Evolutionary conservation across 1,284 basidiomycete species (phyloP), one percentile per base, ranked within the genome.

Genomic region (Malassezia arunalokei): DNA sequence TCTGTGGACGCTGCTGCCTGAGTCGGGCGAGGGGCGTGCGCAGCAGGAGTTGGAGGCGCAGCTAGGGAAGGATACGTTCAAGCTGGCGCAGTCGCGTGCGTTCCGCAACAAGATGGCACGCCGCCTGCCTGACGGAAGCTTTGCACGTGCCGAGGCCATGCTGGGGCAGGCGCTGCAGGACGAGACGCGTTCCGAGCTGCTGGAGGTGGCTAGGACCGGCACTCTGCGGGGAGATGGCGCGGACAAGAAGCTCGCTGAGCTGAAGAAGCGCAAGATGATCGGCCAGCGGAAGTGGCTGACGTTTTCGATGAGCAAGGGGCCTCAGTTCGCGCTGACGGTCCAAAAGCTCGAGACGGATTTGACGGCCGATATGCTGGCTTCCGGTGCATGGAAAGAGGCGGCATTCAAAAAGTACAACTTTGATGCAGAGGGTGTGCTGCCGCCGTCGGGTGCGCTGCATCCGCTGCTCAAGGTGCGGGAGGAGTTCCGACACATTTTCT

Each of bases 371-470:
- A 92, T 98, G 86, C 78, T 99, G 41, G 80, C 83, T 59, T 86
- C 85, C 14, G 70, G 70, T 15, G 51, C 57, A 35, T 73, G 70
- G 70, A 62, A 67, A 49, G 49, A 51, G 45, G 65, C 63, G 0
- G 58, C 63, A 3, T 98, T 90, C 81, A 99, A 99, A 73, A 90
- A 91, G 74, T 99, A 98, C 78, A 99, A 99, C 76, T 98, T 98
- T 70, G 88, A 95, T 66, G 92, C 94, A 1, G 88, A 91, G 63
- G 94, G 94, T 56, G 81, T 84, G 37, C 84, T 85, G 4, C 85
- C 90, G 3, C 80, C 81, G 31, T 86, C 88, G 29, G 94, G 94
- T 45, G 89, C 91, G 9, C 78, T 98, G 31, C 94, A 98, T 75
- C 94, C 92, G 6, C 79, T 99, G 29, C 81, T 98, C 62, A 98